Base-by-base conservation (phyloP, 306 rosid species). In the Senna siamea region DNA sequence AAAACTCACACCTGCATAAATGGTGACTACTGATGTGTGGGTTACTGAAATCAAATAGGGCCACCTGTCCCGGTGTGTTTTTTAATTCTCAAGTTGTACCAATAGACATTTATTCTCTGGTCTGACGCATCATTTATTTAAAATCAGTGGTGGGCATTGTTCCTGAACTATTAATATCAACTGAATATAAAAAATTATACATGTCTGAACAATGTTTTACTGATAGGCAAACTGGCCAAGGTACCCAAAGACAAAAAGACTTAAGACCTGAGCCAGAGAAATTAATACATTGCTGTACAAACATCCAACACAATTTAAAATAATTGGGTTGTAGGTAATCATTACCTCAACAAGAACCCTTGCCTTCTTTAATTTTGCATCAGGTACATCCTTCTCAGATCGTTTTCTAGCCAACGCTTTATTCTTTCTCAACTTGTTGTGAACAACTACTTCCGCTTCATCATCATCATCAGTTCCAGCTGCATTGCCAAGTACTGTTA, bases 341-440 rank as follows among this genome's bases (percentile, higher is more conserved):
- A 61, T 62, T 94, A 94, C 98, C 98, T 94, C 98, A 82, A 94
- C 86, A 76, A 85, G 68, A 66, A 89, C 96, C 87, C 70, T 89
- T 2, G 88, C 40, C 87, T 93, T 84, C 82, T 83, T 93, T 18
- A 73, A 78, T 82, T 88, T 89, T 51, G 76, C 76, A 78, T 66
- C 89, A 69, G 78, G 78, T 37, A 52, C 84, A 59, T 75, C 90
- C 76, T 89, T 86, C 50, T 53, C 85, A 26, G 28, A 67, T 88
- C 75, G 86, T 85, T 81, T 84, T 64, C 84, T 74, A 77, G 66
- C 26, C 44, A 69, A 74, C 40, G 60, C 26, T 72, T 32, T 57
- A 52, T 85, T 84, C 75, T 83, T 82, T 66, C 84, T 69, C 23
- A 30, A 83, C 80, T 66, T 84, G 77, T 73, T 85, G 74, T 20